phyloP scores from a whole-genome alignment of 2,329 filamentous ascomycete genomes.

The Thermoascus crustaceus region DNA sequence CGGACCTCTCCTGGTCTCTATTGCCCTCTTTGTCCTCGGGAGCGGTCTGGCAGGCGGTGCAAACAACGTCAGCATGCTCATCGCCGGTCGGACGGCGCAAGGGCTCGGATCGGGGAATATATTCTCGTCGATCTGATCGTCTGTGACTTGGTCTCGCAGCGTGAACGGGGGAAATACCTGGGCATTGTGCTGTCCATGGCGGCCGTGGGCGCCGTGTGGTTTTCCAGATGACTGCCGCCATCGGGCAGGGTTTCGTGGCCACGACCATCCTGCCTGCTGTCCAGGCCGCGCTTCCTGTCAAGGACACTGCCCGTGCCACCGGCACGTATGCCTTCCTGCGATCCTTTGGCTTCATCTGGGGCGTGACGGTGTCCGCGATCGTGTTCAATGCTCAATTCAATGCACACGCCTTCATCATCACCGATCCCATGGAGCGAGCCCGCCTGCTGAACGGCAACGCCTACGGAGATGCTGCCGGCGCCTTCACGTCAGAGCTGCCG shows the following conservation, averaged over 20 bases:
- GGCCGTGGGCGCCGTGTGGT: conserved; percentile 33
- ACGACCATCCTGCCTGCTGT: conserved; percentile 16
- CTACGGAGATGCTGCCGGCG: not conserved
- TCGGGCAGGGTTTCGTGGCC: conserved; percentile 14
- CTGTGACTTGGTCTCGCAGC: conserved; percentile 39
- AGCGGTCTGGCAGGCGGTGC: conserved; percentile 47
- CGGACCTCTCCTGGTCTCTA: conserved; percentile 31
- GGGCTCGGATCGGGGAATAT: conserved; percentile 42
- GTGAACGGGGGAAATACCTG: conserved; percentile 22
- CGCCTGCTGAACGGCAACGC: not conserved
- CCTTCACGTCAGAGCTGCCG: not conserved
- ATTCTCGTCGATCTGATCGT: conserved; percentile 38
- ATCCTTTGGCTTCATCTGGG: conserved; percentile 20
- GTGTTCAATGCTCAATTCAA: conserved; percentile 13
- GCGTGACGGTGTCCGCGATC: conserved; percentile 13
- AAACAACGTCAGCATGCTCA: conserved; percentile 37
- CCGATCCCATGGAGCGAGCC: not conserved
- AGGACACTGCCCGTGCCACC: conserved; percentile 14
- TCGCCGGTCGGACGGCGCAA: conserved; percentile 49
- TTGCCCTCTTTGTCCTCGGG: conserved; percentile 44
- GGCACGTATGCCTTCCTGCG: conserved; percentile 17
- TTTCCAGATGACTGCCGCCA: conserved; percentile 16
- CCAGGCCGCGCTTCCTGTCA: conserved; percentile 15
- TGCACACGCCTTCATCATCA: not conserved
- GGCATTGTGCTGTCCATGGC: conserved; percentile 14